These are phyloP conservation scores for Helianthus tuberosus DNA, from an alignment of 129 eudicot species.

Conservation along the genomic window DNA sequence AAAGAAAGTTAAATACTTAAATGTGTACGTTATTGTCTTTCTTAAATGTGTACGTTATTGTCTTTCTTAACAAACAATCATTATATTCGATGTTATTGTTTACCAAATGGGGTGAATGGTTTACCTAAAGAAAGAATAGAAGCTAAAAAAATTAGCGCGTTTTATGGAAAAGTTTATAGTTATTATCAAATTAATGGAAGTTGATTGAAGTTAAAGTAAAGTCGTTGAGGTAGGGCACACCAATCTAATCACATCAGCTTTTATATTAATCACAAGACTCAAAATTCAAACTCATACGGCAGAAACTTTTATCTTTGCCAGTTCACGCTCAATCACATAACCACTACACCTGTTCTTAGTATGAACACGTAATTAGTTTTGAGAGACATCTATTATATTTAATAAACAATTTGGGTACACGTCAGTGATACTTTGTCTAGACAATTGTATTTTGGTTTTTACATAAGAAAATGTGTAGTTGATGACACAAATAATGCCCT, in stretches of 20 bases:
- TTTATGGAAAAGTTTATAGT: slow-evolving; percentile 23
- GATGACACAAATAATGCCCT: no score
- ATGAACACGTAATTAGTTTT: not conserved
- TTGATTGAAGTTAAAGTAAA: slow-evolving; percentile 36
- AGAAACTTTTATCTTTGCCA: not conserved
- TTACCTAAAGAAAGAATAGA: slow-evolving; percentile 10
- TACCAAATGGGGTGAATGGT: slow-evolving; percentile 2
- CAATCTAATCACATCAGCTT: slow-evolving; percentile 14
- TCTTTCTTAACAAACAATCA: not conserved
- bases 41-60: slow-evolving; percentile 2
- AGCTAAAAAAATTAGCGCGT: slow-evolving; percentile 23
- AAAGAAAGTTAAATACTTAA: no score
- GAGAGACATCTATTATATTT: not conserved
- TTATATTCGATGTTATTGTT: slow-evolving; percentile 1
- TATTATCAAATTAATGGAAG: slow-evolving; percentile 25
- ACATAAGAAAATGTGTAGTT: no score
- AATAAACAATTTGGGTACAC: no score
- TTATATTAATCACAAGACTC: slow-evolving; percentile 7
- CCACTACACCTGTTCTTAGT: no score
- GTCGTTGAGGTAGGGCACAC: slow-evolving; percentile 24
- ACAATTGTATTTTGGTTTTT: no score
- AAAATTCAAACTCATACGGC: not conserved
- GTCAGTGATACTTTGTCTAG: no score
- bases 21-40: not conserved
- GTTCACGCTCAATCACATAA: no score